Conservation (phyloP, 1,284 basidiomycete genomes). For the Leccinum pachyderme region DNA sequence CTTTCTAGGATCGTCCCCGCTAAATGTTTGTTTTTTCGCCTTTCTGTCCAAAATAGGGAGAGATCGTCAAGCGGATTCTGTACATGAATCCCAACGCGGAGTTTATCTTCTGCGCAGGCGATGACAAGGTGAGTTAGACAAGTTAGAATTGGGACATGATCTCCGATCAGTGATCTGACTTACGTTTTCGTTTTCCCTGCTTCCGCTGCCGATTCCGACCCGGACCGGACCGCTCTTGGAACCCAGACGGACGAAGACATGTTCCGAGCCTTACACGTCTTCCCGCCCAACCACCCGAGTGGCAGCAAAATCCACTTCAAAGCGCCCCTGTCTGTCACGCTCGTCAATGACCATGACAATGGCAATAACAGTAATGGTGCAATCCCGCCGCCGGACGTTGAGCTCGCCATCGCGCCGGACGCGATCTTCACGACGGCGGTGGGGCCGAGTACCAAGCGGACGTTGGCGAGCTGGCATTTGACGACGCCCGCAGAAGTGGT, state of each 20-base stretch:
- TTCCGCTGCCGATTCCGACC: neutral
- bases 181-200: neutral
- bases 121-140: slow-evolving; percentile 77
- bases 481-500: slow-evolving; percentile 76
- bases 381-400: slow-evolving; percentile 47
- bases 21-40: neutral
- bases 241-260: slow-evolving; percentile 91
- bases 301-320: slow-evolving; percentile 52
- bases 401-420: slow-evolving; percentile 63
- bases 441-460: slow-evolving; percentile 83
- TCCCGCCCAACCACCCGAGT: slow-evolving; percentile 39
- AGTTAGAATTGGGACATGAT: neutral
- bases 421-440: slow-evolving; percentile 88
- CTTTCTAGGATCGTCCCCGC: neutral
- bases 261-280: slow-evolving; percentile 84
- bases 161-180: neutral
- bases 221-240: neutral
- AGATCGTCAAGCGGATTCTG: slow-evolving; percentile 93
- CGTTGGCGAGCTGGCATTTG: slow-evolving; percentile 87
- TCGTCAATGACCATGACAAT: slow-evolving; percentile 38
- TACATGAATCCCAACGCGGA: slow-evolving; percentile 92
- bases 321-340: slow-evolving; percentile 73
- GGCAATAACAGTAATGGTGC: neutral
- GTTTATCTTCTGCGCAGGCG: slow-evolving; percentile 96
- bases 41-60: slow-evolving; percentile 51